Evolutionary conservation across 1,284 basidiomycete species (phyloP), one percentile per base, ranked within the genome.

Genomic region (Trichosporon sp.): DNA sequence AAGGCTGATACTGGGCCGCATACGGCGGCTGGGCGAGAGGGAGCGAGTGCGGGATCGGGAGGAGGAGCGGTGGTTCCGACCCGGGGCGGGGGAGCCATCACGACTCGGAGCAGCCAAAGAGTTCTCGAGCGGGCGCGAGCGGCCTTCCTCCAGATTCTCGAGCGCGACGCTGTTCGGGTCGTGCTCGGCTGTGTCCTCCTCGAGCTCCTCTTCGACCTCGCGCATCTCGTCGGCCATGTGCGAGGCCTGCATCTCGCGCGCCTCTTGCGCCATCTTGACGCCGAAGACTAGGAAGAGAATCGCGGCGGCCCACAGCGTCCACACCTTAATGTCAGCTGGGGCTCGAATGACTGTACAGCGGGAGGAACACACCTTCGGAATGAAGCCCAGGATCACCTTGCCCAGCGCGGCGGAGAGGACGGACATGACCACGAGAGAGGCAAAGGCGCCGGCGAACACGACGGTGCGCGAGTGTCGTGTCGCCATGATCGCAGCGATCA

Each of bases 401-500:
- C 95, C 95, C 86, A 97, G 88, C 19, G 89, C 90, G 8, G 95
- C 93, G 35, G 92, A 94, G 68, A 97, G 89, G 54, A 94, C 86
- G 67, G 92, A 94, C 96, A 99, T 99, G 84, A 98, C 85, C 64
- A 92, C 88, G 54, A 99, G 88, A 1, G 93, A 93, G 31, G 89
- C 87, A 78, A 98, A 92, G 1, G 96, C 95, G 65, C 96, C 96
- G 0, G 88, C 86, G 81, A 98, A 98, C 68, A 99, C 95, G 69
- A 91, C 85, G 63, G 91, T 79, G 12, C 94, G 90, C 0, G 93
- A 90, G 80, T 98, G 94, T 2, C 95, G 91, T 90, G 97, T 96
- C 8, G 96, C 93, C 76, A 99, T 91, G 77, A 99, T 96, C 70
- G 96, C 97, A 26, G 96, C 88, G 65, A 98, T 98, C 72, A 99